Evolutionary conservation across 768 basidiomycete genomes (phyloP), one percentile per base, ranked within the genome.

Genomic region (Calocybe cyanea): DNA sequence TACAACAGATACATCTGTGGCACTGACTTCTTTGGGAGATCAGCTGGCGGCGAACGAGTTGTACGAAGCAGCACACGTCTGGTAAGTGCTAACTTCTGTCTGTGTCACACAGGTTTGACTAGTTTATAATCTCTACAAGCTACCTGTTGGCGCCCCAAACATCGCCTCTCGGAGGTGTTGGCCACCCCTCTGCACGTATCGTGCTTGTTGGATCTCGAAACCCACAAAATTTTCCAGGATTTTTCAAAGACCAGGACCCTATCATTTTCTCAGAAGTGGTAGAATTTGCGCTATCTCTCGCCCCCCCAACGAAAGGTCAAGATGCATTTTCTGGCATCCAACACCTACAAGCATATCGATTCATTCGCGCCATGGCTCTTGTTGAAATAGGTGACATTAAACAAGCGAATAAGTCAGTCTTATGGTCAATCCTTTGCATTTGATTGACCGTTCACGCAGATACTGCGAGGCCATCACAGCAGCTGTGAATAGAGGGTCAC

Each of bases 381-480:
- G 86, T 87, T 3, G 95, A 98, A 60, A 68, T 84, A 33, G 95
- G 95, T 2, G 78, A 94, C 40, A 65, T 87, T 3, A 77, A 84
- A 37, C 60, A 76, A 20, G 93, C 96, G 3, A 85, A 78, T 52
- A 80, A 81, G 92, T 93, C 54, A 31, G 62, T 54, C 10, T 2
- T n/a, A 5, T 14, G 14, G n/a, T 35, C 14, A 6, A n/a, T 35
- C 24, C 17, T 17, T 24, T 15, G 37, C 31, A 53, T 35, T 52
- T 28, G 19, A 2, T 3, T 38, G 5, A 43, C 21, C 38, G 14
- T 33, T 43, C 24, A 15, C 13, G 25, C 53, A 97, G 95, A 58
- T 99, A 98, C 61, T 94, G 91, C 58, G 91, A 97, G 45, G 92
- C 94, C 7, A 88, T 98, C 51, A 75, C 83, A 7, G 71, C 78